These are phyloP conservation scores for Magnolia officinalis DNA, from an alignment of 164 flowering plant genomes.

Conservation along the genomic window DNA sequence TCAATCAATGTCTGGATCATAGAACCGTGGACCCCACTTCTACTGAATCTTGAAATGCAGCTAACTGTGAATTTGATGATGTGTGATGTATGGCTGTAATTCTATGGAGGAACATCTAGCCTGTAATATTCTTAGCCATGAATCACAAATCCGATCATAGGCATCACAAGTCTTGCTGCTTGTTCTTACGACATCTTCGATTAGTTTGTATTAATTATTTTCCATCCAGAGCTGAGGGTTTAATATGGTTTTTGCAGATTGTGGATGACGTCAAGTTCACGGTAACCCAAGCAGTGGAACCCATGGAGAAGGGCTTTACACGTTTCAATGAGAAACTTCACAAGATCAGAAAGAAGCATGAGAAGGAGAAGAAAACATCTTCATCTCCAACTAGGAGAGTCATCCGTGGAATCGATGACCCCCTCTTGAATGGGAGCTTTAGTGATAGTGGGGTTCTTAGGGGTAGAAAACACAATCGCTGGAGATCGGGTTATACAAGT, in stretches of 20 bases:
- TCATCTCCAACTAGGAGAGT: slow-evolving; percentile 47
- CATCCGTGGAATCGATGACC: slow-evolving; percentile 95
- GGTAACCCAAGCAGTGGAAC: slow-evolving; percentile 84
- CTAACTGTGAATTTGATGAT: too few relatives aligned
- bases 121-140: too few relatives aligned
- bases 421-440: slow-evolving; percentile 74
- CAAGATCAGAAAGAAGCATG: slow-evolving; percentile 73
- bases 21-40: too few relatives aligned
- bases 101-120: too few relatives aligned
- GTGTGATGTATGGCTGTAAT: too few relatives aligned
- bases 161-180: too few relatives aligned
- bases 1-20: too few relatives aligned
- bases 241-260: slow-evolving; percentile 41
- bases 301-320: slow-evolving; percentile 84
- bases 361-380: slow-evolving; percentile 57
- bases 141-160: too few relatives aligned
- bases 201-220: too few relatives aligned
- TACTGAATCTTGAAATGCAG: too few relatives aligned
- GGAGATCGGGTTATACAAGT: slow-evolving; percentile 73
- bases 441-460: slow-evolving; percentile 72
- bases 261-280: slow-evolving; percentile 92
- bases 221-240: too few relatives aligned
- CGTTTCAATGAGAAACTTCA: slow-evolving; percentile 76
- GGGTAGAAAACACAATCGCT: slow-evolving; percentile 57
- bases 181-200: too few relatives aligned